Conservation (phyloP, 2,329 filamentous ascomycete species). For the Pseudofabraea citricarpa region DNA sequence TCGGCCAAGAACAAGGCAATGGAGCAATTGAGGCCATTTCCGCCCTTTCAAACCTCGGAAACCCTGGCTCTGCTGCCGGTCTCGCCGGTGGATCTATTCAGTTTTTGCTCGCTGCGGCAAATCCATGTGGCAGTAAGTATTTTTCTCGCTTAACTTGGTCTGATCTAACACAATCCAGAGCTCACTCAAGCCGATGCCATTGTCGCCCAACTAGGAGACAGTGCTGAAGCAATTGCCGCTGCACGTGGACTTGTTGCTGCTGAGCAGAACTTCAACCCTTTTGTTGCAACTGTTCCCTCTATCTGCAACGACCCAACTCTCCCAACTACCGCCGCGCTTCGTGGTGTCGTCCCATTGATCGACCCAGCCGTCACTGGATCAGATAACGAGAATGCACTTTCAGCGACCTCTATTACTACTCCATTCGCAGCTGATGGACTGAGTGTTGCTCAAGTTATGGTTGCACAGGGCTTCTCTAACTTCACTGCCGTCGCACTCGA, state of each 20-base stretch:
- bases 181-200: constrained; percentile 62
- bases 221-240: constrained; percentile 54
- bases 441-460: constrained; percentile 61
- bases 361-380: constrained; percentile 58
- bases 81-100: constrained; percentile 59
- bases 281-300: constrained; percentile 52
- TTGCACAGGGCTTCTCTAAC: constrained; percentile 57
- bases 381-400: constrained; percentile 56
- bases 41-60: constrained; percentile 50
- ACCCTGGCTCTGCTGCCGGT: constrained; percentile 56
- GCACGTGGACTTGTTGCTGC: constrained; percentile 60
- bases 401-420: constrained; percentile 41
- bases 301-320: constrained; percentile 61
- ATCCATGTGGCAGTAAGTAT: constrained; percentile 64
- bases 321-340: constrained; percentile 53
- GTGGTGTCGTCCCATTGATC: constrained; percentile 63
- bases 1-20: constrained; percentile 63
- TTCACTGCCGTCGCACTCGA: constrained; percentile 42
- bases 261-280: constrained; percentile 72
- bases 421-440: constrained; percentile 58
- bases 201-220: constrained; percentile 53
- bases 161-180: no score
- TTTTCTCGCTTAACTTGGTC: no score
- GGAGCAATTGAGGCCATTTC: constrained; percentile 46
- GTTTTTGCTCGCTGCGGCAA: constrained; percentile 58